Percentiles rank a stretch among this genome's conserved stretches.
These are phyloP conservation scores for Penicillium maclennaniae DNA, from an alignment of 495 filamentous ascomycete genomes.

Conservation along the genomic window DNA sequence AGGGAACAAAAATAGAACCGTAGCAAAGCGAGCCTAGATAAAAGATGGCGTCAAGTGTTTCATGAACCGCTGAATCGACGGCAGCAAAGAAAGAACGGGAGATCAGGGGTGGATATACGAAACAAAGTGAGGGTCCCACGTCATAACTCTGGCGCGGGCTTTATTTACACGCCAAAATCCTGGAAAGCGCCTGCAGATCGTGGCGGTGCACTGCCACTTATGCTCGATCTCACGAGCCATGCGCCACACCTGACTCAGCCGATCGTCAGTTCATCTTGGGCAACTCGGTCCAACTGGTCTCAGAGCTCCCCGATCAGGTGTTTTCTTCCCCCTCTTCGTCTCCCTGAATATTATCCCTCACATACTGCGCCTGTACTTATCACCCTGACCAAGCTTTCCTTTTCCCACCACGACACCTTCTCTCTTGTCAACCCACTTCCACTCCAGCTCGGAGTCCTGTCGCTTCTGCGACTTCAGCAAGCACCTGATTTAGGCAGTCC, in stretches of 20 bases:
- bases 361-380: constrained; percentile 28
- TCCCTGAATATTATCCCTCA: constrained; percentile 9
- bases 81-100: background rate
- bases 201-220: constrained; percentile 10
- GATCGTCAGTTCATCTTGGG: constrained; percentile 14
- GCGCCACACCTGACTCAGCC: constrained; percentile 14
- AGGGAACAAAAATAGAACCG: constrained; percentile 21
- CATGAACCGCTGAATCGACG: constrained; percentile 1
- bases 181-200: constrained; percentile 7
- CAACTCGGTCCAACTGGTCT: constrained; percentile 8
- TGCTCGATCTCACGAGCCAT: background rate
- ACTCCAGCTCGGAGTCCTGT: constrained; percentile 12
- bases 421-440: background rate
- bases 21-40: constrained; percentile 5
- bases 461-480: constrained; percentile 17
- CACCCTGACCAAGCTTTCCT: constrained; percentile 13
- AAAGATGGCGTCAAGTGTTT: constrained; percentile 9
- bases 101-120: background rate
- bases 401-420: background rate
- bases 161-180: constrained; percentile 4
- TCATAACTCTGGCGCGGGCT: constrained; percentile 9
- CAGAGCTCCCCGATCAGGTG: constrained; percentile 8
- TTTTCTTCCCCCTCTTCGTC: background rate
- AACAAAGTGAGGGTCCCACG: constrained; percentile 3
- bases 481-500: constrained; percentile 24